phyloP scores from a whole-genome alignment of 2,329 filamentous ascomycete genomes.

The Volutella citrinella region DNA sequence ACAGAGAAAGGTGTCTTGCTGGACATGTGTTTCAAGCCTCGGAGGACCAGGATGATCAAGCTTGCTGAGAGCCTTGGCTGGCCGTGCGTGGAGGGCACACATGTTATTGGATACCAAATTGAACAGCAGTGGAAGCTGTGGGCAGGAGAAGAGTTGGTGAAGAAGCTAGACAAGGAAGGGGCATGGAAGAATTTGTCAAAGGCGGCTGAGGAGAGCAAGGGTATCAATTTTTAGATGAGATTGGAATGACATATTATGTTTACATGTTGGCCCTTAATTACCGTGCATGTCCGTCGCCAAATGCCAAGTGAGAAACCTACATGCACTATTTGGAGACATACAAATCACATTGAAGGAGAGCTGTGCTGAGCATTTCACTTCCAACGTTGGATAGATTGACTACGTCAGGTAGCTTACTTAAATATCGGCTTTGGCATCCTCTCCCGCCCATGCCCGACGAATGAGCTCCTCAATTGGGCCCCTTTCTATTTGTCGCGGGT shows the following conservation, averaged over 20 bases:
- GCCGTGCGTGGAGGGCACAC: conserved; percentile 36
- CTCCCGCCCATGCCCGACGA: conserved; percentile 57
- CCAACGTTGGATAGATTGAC: no score
- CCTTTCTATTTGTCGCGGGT: conserved; percentile 53
- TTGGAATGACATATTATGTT: no score
- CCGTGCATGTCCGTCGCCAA: no score
- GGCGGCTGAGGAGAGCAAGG: conserved; percentile 8
- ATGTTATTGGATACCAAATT: conserved; percentile 40
- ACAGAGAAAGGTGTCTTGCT: conserved; percentile 31
- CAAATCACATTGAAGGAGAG: no score
- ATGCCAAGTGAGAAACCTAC: no score
- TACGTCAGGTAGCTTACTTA: no score
- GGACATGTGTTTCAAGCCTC: conserved; percentile 42
- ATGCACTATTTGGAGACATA: no score
- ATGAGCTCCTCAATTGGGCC: conserved; percentile 53
- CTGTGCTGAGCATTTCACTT: no score
- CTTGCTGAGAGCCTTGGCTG: conserved; percentile 30
- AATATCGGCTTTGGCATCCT: no score
- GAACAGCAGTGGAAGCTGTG: conserved; percentile 33
- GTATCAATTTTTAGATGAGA: conserved; percentile 12
- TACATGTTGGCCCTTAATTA: no score
- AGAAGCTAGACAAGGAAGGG: conserved; percentile 11
- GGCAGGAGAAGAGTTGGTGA: conserved; percentile 25
- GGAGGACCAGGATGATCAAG: conserved; percentile 34
- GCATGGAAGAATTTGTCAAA: conserved; percentile 9